These are phyloP conservation scores for Torulaspora quercuum DNA, from an alignment of 805 yeast genomes.

Conservation along the genomic window DNA sequence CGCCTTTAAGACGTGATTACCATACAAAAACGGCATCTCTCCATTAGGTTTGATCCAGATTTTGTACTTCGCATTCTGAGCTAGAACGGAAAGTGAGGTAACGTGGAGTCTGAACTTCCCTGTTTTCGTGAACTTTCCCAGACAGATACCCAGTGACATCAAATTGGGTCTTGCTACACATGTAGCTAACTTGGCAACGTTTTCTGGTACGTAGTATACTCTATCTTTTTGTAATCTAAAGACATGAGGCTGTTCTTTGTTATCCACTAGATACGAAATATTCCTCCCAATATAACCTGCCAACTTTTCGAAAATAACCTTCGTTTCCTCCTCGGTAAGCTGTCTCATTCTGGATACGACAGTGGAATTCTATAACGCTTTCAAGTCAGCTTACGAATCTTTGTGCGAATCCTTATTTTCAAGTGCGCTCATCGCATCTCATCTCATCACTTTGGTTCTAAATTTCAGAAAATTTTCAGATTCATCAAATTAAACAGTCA, in stretches of 20 bases:
- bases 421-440: slow-evolving; percentile 17
- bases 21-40: slow-evolving; percentile 97
- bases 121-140: slow-evolving; percentile 96
- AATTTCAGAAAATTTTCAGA: slow-evolving; percentile 19
- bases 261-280: slow-evolving; percentile 80
- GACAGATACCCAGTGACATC: slow-evolving; percentile 89
- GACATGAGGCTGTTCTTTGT: slow-evolving; percentile 79
- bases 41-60: slow-evolving; percentile 96
- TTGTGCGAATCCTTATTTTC: too few species aligned
- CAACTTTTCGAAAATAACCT: slow-evolving; percentile 89
- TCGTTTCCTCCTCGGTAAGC: slow-evolving; percentile 94
- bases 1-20: slow-evolving; percentile 94
- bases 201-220: slow-evolving; percentile 87
- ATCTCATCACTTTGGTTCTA: too few species aligned
- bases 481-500: too few species aligned
- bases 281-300: slow-evolving; percentile 97
- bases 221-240: slow-evolving; percentile 94
- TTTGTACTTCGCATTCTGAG: slow-evolving; percentile 87
- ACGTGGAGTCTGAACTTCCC: slow-evolving; percentile 94
- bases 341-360: slow-evolving; percentile 63
- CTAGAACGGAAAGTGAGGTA: slow-evolving; percentile 78
- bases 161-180: slow-evolving; percentile 83
- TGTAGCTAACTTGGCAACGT: slow-evolving; percentile 81
- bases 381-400: not conserved
- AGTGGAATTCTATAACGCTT: too few species aligned